Base-by-base conservation (phyloP, 495 filamentous ascomycete species). In the Hypoxylon crocopeplum region DNA sequence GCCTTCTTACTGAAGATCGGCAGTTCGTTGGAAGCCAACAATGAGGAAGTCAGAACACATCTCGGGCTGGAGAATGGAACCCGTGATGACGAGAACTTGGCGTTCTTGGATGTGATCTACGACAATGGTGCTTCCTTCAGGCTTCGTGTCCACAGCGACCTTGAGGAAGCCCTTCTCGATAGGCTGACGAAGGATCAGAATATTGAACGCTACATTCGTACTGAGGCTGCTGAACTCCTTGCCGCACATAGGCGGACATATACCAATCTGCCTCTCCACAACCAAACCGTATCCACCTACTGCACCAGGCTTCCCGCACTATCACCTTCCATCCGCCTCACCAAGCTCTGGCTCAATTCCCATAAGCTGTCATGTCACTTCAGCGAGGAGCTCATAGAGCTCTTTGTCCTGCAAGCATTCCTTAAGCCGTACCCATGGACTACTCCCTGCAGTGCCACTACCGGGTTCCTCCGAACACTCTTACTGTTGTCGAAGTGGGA, bases 1-100 rank as follows among this genome's bases (percentile, higher is more conserved):
- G 95, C 93, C 0, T 95, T 98, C 67, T 80, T 98, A 1, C 68
- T 95, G 5, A 93, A 89, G 69, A 87, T 98, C 42, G 86, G 84
- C 20, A 85, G 85, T 41, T 81, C 89, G 0, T 72, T 98, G 7
- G 78, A 87, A 55, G 72, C 73, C 21, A 59, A 66, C 38, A 77
- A 83, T 34, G 73, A 75, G 6, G 79, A 81, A 15, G 69, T 87
- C 39, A 79, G 70, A 13, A 84, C 85, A 25, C 83, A 84, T 36
- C 68, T 97, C 32, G 93, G 94, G 0, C 74, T 97, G 20, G 94
- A 97, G 69, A 93, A 93, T 49, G 78, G 84, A 44, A 74, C 78
- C 19, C 78, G 75, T 37, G 82, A 81, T 33, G 79, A 85, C 4
- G 79, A 88, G 30, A 98, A 98, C 68, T 80, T 84, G 47, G 83